Percentiles rank a stretch among this genome's conserved stretches.
phyloP scores from a whole-genome alignment of 2,329 filamentous ascomycete genomes.

The Trichoderma koningiopsis region DNA sequence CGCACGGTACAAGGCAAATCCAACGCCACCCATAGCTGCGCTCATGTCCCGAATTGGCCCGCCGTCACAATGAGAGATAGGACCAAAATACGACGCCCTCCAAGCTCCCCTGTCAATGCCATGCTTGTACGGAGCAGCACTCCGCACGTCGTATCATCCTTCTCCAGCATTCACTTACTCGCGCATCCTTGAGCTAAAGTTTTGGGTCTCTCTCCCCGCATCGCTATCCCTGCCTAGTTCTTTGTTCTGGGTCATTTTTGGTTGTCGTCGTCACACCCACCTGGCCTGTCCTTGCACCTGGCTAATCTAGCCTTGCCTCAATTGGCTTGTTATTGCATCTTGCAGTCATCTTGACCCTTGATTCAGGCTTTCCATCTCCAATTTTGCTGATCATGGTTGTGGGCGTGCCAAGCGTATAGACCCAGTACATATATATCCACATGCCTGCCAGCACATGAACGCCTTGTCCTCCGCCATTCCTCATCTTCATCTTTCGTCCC shows the following conservation, averaged over 20 bases:
- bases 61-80: background rate
- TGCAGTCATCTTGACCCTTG: background rate
- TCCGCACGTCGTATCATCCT: slow-evolving; percentile 5
- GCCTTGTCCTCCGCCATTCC: background rate
- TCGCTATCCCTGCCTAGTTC: slow-evolving; percentile 12
- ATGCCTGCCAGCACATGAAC: slow-evolving; percentile 8
- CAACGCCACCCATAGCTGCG: background rate
- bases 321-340: slow-evolving; percentile 13
- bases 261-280: slow-evolving; percentile 21
- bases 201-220: slow-evolving; percentile 15
- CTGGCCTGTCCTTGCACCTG: slow-evolving; percentile 12
- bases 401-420: background rate
- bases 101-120: background rate
- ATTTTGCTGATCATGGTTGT: slow-evolving; percentile 1
- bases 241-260: background rate
- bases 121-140: background rate
- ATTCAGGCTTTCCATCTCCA: slow-evolving; percentile 1
- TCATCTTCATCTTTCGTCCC: background rate
- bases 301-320: slow-evolving; percentile 15
- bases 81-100: slow-evolving; percentile 1
- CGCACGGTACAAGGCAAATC: background rate
- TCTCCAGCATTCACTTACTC: slow-evolving; percentile 11
- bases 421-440: background rate
- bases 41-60: background rate
- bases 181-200: slow-evolving; percentile 13